These are phyloP conservation scores for Pythium pyrilobum DNA, from an alignment of 352 stramenopile species.

Conservation along the genomic window DNA sequence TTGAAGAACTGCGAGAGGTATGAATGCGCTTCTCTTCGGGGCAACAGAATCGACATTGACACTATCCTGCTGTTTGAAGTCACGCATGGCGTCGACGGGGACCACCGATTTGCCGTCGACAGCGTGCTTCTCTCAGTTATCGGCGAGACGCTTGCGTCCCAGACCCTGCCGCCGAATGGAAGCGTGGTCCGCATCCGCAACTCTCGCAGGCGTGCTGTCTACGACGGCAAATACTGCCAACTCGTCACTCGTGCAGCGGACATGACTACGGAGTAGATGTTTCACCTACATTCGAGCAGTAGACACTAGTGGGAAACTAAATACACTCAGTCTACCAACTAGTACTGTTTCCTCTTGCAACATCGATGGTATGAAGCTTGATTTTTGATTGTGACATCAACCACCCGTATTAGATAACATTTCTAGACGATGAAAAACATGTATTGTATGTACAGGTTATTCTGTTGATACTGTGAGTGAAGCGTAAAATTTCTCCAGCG, in stretches of 20 bases:
- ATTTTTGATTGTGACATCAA: too few species aligned
- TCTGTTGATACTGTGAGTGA: not conserved
- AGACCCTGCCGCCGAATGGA: conserved; percentile 1
- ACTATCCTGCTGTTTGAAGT: not conserved
- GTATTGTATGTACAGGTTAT: not conserved
- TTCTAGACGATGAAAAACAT: too few species aligned
- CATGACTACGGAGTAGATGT: not conserved
- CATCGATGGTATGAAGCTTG: too few species aligned
- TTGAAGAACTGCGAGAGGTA: conserved; percentile 9
- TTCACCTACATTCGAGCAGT: not conserved
- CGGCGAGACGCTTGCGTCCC: conserved; percentile 9
- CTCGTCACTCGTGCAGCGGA: conserved; percentile 7
- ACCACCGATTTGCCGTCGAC: conserved; percentile 2
- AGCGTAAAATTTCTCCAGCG: not conserved
- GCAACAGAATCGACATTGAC: not conserved
- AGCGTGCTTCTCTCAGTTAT: conserved; percentile 14
- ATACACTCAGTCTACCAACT: not conserved
- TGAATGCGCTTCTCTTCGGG: not conserved
- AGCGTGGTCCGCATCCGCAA: conserved; percentile 9
- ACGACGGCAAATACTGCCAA: conserved; percentile 12
- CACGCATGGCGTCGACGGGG: conserved; percentile 9
- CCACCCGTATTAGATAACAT: too few species aligned
- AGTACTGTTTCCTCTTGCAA: not conserved
- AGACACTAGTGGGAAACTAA: conserved; percentile 1
- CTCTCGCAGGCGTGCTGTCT: conserved; percentile 12